phyloP scores from a whole-genome alignment of 192 early-diverging fungal species.

The Podila clonocystis region DNA sequence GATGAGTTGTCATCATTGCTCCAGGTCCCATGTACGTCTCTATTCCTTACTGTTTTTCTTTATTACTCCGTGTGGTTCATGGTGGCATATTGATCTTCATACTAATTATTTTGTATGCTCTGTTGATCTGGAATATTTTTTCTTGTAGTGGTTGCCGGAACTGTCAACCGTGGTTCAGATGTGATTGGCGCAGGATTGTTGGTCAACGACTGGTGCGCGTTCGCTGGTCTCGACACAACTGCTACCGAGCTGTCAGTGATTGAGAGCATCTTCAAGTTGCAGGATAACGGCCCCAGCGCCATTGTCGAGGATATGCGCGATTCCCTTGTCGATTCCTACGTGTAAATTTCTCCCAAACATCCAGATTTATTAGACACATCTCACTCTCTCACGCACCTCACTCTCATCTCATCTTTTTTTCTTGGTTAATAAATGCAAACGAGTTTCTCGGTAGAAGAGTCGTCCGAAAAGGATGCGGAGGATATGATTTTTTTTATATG shows the following conservation, averaged over 20 bases:
- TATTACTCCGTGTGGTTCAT: conserved; percentile 76
- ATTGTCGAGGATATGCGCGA: conserved; percentile 96
- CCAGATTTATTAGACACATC: too few relatives aligned
- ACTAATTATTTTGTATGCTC: not conserved
- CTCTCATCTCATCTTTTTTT: too few relatives aligned
- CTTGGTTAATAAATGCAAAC: too few relatives aligned
- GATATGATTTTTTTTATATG: too few relatives aligned
- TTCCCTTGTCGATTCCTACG: conserved; percentile 88
- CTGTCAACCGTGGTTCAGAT: conserved; percentile 98
- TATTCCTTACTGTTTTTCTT: not conserved
- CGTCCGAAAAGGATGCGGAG: too few relatives aligned
- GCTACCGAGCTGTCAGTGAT: conserved; percentile 96
- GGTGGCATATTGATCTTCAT: conserved; percentile 67
- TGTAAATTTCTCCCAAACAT: conserved; percentile 50
- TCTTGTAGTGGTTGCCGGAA: conserved; percentile 76
- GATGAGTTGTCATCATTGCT: conserved; percentile 97
- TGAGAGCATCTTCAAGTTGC: conserved; percentile 98
- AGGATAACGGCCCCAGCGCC: conserved; percentile 88
- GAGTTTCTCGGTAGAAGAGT: too few relatives aligned
- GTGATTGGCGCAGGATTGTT: conserved; percentile 96
- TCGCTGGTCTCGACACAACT: conserved; percentile 97
- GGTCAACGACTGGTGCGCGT: conserved; percentile 99
- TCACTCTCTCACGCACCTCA: too few relatives aligned
- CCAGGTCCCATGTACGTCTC: conserved; percentile 85
- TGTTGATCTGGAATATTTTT: not conserved